Evolutionary conservation across 2,329 filamentous ascomycete genomes (phyloP).

Genomic region (Cercospora sesami): DNA sequence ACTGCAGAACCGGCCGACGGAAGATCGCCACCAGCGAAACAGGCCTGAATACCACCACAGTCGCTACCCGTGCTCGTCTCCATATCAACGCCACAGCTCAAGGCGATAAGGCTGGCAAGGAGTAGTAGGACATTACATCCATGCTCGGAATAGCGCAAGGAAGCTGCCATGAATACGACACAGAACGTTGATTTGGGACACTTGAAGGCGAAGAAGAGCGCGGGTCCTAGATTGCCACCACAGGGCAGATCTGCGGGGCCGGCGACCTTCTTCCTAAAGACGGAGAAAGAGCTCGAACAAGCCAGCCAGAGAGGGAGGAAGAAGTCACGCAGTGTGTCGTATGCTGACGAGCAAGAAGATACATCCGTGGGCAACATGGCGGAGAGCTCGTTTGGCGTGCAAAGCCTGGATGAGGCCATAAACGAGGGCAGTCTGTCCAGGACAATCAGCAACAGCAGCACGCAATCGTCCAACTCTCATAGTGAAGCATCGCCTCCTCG

Average conservation of each 20-base stretch:
- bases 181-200: slow-evolving; percentile 2
- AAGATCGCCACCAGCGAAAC: not conserved
- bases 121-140: not conserved
- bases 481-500: slow-evolving; percentile 20
- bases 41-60: not conserved
- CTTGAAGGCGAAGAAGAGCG: slow-evolving; percentile 10
- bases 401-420: slow-evolving; percentile 58
- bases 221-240: not conserved
- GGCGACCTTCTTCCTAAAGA: slow-evolving; percentile 62
- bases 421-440: slow-evolving; percentile 36
- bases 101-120: not conserved
- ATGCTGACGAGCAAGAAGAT: slow-evolving; percentile 17
- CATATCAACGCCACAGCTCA: not conserved
- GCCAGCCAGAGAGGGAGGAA: slow-evolving; percentile 29
- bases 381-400: slow-evolving; percentile 57
- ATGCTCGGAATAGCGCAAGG: not conserved
- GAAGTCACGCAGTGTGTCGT: slow-evolving; percentile 27
- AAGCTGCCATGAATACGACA: slow-evolving; percentile 15
- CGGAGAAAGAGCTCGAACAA: slow-evolving; percentile 52
- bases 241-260: slow-evolving; percentile 40
- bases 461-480: slow-evolving; percentile 24
- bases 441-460: slow-evolving; percentile 31
- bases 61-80: not conserved
- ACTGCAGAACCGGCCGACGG: not conserved
- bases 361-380: slow-evolving; percentile 33